Evolutionary conservation across 139 green algal species (phyloP), one percentile per base, ranked within the genome.

Genomic region (Chlamydomonas sp.): DNA sequence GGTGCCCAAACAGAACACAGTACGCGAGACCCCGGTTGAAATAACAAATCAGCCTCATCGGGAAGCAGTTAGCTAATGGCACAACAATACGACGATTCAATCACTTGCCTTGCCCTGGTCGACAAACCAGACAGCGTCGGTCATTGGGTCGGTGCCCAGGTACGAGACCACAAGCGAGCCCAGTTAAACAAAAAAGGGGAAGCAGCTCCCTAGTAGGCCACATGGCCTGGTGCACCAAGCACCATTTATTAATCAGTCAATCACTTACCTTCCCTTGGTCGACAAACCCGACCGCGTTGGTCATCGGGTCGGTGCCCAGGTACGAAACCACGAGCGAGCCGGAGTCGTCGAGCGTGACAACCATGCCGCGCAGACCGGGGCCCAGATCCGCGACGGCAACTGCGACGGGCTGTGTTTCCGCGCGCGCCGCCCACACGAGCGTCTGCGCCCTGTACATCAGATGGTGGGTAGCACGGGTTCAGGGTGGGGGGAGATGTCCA

Each of bases 141-240:
- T 20, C 39, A 78, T 76, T 43, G 85, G 81, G 43, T 87, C 79
- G 0, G 79, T 91, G 57, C 83, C 83, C 58, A 89, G 59, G 78
- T 90, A 88, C 24, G 37, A 38, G 30, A 83, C 81, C 26, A 61
- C 50, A 50, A 88, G 66, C 5, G n/a, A 28, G 3, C 81, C 85
- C 20, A n/a, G n/a, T n/a, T n/a, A n/a, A 50, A n/a, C 10, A 50
- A 16, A 50, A 16, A 10, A 50, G 16, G 43, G 10, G 16, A 50
- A 16, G 43, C 16, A 50, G 43, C 16, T 10, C 10, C 16, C n/a
- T n/a, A 10, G 10, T n/a, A 50, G 43, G 16, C 43, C 43, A 50
- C 43, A 50, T 50, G 43, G 43, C 43, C 10, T 50, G 43, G 16
- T n/a, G n/a, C n/a, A n/a, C n/a, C n/a, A n/a, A n/a, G n/a, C n/a